A percentile compares a stretch with the other conserved stretches of the same genome.
phyloP scores from a whole-genome alignment of 2,329 filamentous ascomycete genomes.

The Ceratocystis albifundus region DNA sequence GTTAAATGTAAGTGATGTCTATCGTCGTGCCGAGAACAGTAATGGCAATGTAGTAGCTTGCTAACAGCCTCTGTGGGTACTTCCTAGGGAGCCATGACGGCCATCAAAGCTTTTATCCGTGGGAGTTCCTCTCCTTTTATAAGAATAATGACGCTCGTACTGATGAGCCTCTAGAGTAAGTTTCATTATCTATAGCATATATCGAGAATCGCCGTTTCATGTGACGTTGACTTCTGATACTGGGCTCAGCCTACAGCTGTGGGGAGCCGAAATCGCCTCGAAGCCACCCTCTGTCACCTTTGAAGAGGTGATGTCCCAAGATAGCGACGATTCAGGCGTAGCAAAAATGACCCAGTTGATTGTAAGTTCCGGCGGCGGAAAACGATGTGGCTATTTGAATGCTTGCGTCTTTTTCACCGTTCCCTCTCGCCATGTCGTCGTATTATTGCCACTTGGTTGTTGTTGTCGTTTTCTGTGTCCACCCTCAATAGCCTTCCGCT shows the following conservation, averaged over 20 bases:
- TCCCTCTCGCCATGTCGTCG: too few relatives aligned
- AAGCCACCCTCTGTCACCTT: conserved; percentile 50
- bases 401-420: too few relatives aligned
- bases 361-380: conserved; percentile 32
- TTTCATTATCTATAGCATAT: neutral
- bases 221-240: neutral
- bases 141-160: conserved; percentile 29
- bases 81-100: conserved; percentile 53
- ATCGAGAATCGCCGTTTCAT: neutral
- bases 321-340: conserved; percentile 42
- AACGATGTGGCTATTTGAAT: too few relatives aligned
- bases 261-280: conserved; percentile 31
- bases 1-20: conserved; percentile 6
- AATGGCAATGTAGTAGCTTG: neutral
- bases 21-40: neutral
- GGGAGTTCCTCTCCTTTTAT: conserved; percentile 48
- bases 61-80: conserved; percentile 13
- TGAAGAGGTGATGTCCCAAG: conserved; percentile 44
- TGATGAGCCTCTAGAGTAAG: conserved; percentile 31
- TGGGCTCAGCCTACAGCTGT: conserved; percentile 24
- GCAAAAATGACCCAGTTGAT: conserved; percentile 53
- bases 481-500: too few relatives aligned
- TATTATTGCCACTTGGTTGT: too few relatives aligned
- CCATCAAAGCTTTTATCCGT: conserved; percentile 57
- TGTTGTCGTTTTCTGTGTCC: too few relatives aligned